Evolutionary conservation across 306 rosid species (phyloP).

Genomic region (Vigna trinervia): DNA sequence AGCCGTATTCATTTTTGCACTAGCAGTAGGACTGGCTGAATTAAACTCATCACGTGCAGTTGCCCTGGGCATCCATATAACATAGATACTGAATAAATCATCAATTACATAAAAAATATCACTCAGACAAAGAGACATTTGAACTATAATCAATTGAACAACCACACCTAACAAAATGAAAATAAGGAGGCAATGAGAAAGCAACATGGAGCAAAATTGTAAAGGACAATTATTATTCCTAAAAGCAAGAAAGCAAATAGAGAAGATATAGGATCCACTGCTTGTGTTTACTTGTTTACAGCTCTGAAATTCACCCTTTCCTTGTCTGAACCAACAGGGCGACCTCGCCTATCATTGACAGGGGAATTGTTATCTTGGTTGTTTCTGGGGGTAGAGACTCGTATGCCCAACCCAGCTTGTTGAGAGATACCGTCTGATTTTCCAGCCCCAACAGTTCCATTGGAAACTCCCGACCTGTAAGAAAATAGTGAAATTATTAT

Average conservation of each 20-base stretch:
- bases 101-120: constrained; percentile 16
- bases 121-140: constrained; percentile 27
- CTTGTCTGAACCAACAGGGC: constrained; percentile 79
- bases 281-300: constrained; percentile 75
- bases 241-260: constrained; percentile 34
- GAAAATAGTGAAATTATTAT: constrained; percentile 43
- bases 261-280: constrained; percentile 31
- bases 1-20: constrained; percentile 72
- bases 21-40: constrained; percentile 83
- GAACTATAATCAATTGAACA: constrained; percentile 33
- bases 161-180: constrained; percentile 29
- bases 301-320: constrained; percentile 82
- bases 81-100: constrained; percentile 38
- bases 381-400: constrained; percentile 77
- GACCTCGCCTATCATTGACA: constrained; percentile 79
- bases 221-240: constrained; percentile 23
- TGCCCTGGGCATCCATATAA: constrained; percentile 57
- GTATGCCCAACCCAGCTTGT: constrained; percentile 80
- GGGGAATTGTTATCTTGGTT: constrained; percentile 77
- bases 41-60: constrained; percentile 83
- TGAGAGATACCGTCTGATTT: constrained; percentile 80
- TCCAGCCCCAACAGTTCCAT: constrained; percentile 79
- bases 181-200: constrained; percentile 26
- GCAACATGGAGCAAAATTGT: constrained; percentile 21
- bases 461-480: constrained; percentile 74